Percentiles rank a stretch among this genome's conserved stretches.
Conservation (phyloP, 75 land plant species). For the Pseudotsuga menziesii region DNA sequence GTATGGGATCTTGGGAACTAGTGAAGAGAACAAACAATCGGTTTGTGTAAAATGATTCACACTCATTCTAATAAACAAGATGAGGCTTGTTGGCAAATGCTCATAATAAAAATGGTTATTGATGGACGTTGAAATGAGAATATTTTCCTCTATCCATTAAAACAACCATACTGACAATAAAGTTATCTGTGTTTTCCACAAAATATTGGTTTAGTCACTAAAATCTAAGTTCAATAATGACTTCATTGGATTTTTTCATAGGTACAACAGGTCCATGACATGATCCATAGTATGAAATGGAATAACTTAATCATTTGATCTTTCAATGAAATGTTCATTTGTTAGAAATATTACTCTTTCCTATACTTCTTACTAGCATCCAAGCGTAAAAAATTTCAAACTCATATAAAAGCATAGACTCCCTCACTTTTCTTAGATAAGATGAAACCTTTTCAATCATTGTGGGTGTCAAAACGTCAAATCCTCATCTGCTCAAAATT, state of each 20-base stretch:
- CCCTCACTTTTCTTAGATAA: no score
- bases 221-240: conserved; percentile 30
- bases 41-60: conserved; percentile 33
- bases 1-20: conserved; percentile 19
- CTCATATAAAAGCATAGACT: conserved; percentile 18
- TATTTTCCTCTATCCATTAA: conserved; percentile 17
- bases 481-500: no score
- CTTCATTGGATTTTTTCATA: conserved; percentile 25
- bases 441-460: conserved; percentile 48
- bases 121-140: conserved; percentile 22
- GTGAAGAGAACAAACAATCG: conserved; percentile 21
- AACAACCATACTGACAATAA: conserved; percentile 37
- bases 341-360: conserved; percentile 27
- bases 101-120: conserved; percentile 29
- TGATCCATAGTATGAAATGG: conserved; percentile 41
- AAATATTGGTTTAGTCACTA: conserved; percentile 39
- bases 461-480: conserved; percentile 1
- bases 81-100: conserved; percentile 31
- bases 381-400: conserved; percentile 32
- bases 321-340: conserved; percentile 38
- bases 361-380: conserved; percentile 28
- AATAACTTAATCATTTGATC: conserved; percentile 31
- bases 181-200: conserved; percentile 35
- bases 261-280: conserved; percentile 29
- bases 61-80: conserved; percentile 30